Base-by-base conservation (phyloP, 208 protist species). In the Herpetomonas samuelpessoai region DNA sequence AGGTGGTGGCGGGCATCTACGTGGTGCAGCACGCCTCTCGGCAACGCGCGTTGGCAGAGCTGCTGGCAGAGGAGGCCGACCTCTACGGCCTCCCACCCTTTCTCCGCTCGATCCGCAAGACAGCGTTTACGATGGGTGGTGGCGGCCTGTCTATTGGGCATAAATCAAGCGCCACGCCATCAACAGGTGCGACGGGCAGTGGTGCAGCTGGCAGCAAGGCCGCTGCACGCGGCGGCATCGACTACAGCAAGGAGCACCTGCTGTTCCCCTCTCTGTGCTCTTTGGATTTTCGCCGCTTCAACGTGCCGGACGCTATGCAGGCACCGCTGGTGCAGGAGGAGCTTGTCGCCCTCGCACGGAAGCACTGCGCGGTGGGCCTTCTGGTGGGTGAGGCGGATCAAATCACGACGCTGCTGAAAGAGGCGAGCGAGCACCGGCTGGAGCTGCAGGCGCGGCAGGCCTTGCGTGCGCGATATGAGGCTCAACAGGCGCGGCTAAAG, bases 61-160 rank as follows among this genome's bases (percentile, higher is more conserved):
- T 95, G 12, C 62, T 95, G 18, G 52, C 58, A 12, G 61, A 49
- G 18, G 76, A 76, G 46, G 77, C 74, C 2, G 74, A 88, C 58
- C 79, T 91, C 41, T 92, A 89, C 60, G 88, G 88, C 0, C 67
- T 95, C n/a, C 88, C 88, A 1, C 78, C 79, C n/a, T 91, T 95
- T 62, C 65, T 95, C 50, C 82, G 88, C 6, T 92, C 81, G n/a
- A 87, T 95, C 47, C 84, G 88, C 4, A 44, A 68, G 18, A 50
- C 46, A 14, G 3, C 49, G 35, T 41, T 41, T 41, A 14, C 35
- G 35, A 6, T 41, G 6, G 35, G 35, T 6, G 35, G 9, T 6
- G 35, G 35, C 6, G 35, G 35, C 6, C 9, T 6, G 35, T 21
- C 45, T 14, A 35, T 29, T 9, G 18, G 10, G 25, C 44, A 41